These are phyloP conservation scores for Harringtonia aguacate DNA, from an alignment of 2,329 filamentous ascomycete genomes.

Conservation along the genomic window DNA sequence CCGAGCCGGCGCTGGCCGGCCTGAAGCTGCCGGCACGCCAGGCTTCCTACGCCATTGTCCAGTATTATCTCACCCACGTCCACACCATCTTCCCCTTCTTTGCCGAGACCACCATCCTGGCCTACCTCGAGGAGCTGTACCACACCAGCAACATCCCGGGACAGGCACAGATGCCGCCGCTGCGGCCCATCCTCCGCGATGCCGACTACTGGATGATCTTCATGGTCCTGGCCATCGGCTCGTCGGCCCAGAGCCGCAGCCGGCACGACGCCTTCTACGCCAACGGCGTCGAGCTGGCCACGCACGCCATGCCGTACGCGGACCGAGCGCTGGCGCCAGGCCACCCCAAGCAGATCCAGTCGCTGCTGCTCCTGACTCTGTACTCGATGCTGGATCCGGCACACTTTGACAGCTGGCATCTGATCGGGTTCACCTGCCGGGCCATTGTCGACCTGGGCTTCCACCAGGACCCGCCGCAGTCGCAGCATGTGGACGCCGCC, in stretches of 20 bases:
- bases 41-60: slow-evolving; percentile 56
- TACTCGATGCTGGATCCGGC: slow-evolving; percentile 85
- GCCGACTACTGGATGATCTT: slow-evolving; percentile 80
- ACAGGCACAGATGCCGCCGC: slow-evolving; percentile 17
- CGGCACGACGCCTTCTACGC: slow-evolving; percentile 54
- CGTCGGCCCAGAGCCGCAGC: slow-evolving; percentile 59
- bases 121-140: slow-evolving; percentile 73
- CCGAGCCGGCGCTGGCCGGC: slow-evolving; percentile 42
- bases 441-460: slow-evolving; percentile 83
- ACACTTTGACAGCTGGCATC: slow-evolving; percentile 89
- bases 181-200: slow-evolving; percentile 42
- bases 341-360: slow-evolving; percentile 76
- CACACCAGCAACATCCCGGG: slow-evolving; percentile 40
- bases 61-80: slow-evolving; percentile 77
- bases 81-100: slow-evolving; percentile 76
- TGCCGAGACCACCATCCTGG: slow-evolving; percentile 66
- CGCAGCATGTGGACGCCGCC: slow-evolving; percentile 54
- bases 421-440: slow-evolving; percentile 82
- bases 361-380: slow-evolving; percentile 72
- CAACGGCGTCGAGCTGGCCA: slow-evolving; percentile 44
- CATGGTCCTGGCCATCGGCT: slow-evolving; percentile 80
- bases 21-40: slow-evolving; percentile 60
- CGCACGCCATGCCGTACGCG: slow-evolving; percentile 61
- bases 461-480: slow-evolving; percentile 78
- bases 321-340: slow-evolving; percentile 80